Evolutionary conservation across 2,329 filamentous ascomycete genomes (phyloP).

Genomic region (Pleoardoris graminearum): DNA sequence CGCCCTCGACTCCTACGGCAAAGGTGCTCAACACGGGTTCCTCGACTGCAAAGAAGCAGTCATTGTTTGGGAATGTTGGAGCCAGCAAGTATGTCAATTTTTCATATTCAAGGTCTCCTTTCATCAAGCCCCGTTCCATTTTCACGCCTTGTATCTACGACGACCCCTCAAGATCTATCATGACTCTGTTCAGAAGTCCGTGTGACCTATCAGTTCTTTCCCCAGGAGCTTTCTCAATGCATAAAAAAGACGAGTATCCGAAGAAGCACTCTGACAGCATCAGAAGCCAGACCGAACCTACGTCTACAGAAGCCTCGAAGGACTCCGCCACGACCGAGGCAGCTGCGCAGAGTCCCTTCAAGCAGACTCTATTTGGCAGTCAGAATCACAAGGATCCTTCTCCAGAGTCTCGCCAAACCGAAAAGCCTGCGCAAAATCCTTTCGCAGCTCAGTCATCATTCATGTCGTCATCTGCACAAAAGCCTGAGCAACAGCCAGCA

Average conservation of each 20-base stretch:
- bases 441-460: slow-evolving; percentile 7
- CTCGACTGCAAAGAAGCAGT: slow-evolving; percentile 12
- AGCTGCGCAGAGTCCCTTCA: too few relatives aligned
- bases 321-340: not conserved
- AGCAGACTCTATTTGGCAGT: too few relatives aligned
- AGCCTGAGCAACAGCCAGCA: slow-evolving; percentile 15
- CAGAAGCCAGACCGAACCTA: not conserved
- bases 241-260: too few relatives aligned
- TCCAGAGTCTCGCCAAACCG: slow-evolving; percentile 13
- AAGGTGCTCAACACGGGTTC: not conserved
- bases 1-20: not conserved
- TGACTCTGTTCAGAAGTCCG: too few relatives aligned
- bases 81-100: too few relatives aligned
- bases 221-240: too few relatives aligned
- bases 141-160: too few relatives aligned
- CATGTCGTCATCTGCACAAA: not conserved
- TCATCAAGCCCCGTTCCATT: too few relatives aligned
- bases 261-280: not conserved
- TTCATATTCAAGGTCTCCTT: too few relatives aligned
- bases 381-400: too few relatives aligned
- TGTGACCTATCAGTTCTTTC: too few relatives aligned
- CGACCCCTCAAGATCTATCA: too few relatives aligned
- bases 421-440: slow-evolving; percentile 21
- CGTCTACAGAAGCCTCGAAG: not conserved
- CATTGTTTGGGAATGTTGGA: not conserved